phyloP scores from a whole-genome alignment of 192 early-diverging fungal genomes.

The Phycomyces nitens region DNA sequence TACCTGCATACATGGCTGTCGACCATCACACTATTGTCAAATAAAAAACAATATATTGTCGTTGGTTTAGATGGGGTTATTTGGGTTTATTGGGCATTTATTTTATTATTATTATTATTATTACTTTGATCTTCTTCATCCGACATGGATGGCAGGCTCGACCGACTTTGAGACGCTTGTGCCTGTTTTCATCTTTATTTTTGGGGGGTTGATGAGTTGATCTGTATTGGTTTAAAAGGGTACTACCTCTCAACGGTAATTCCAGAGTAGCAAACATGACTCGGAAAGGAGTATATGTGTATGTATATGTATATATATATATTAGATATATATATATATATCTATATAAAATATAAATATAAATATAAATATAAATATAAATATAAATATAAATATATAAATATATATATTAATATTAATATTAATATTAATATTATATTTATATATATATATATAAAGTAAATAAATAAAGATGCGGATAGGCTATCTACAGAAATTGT shows the following conservation, averaged over 20 bases:
- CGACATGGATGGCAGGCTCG: constrained; percentile 36
- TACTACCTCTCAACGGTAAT: constrained; percentile 33
- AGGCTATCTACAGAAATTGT: too few species aligned
- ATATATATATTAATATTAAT: too few species aligned
- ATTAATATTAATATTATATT: too few species aligned
- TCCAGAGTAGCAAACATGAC: constrained; percentile 38
- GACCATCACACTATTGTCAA: constrained; percentile 34
- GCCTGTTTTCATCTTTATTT: constrained; percentile 29
- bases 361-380: too few species aligned
- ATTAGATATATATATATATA: too few species aligned
- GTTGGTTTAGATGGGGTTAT: neutral
- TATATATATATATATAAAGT: too few species aligned
- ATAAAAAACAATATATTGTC: neutral
- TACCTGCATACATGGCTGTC: constrained; percentile 40
- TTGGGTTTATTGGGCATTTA: neutral
- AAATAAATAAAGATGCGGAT: too few species aligned
- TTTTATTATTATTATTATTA: neutral
- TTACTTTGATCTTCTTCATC: constrained; percentile 38
- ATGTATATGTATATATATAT: too few species aligned
- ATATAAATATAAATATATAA: too few species aligned
- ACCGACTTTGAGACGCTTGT: constrained; percentile 32
- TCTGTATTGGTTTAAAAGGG: neutral
- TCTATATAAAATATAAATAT: too few species aligned
- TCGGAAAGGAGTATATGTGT: neutral
- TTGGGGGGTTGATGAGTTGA: neutral